A percentile compares a stretch with the other conserved stretches of the same genome.
These are phyloP conservation scores for Blastobotrys peoriensis DNA, from an alignment of 805 yeast species.

Conservation along the genomic window DNA sequence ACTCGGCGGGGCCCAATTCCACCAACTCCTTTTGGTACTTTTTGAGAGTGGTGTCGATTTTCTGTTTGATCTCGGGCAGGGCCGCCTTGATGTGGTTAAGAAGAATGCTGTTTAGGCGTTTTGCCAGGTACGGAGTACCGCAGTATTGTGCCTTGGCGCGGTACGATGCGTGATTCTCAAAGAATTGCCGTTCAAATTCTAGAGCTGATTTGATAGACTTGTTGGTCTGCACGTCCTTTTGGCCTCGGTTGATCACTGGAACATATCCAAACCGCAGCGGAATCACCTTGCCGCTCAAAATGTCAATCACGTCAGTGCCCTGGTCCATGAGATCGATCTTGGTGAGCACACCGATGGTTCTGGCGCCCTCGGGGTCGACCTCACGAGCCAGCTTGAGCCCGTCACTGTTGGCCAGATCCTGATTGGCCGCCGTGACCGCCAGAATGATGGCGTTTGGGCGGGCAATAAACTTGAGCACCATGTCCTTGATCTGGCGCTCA, in stretches of 20 bases:
- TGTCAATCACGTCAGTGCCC: constrained; percentile 95
- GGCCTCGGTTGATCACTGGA: constrained; percentile 96
- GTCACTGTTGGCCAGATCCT: constrained; percentile 95
- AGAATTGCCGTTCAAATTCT: constrained; percentile 71
- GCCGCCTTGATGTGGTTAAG: constrained; percentile 85
- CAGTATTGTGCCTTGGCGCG: constrained; percentile 88
- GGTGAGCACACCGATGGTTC: constrained; percentile 96
- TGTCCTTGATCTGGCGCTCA: constrained; percentile 86
- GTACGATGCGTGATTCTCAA: constrained; percentile 84
- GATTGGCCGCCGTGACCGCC: constrained; percentile 94
- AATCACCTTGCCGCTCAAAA: constrained; percentile 89
- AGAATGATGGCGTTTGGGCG: constrained; percentile 93
- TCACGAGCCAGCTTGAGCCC: constrained; percentile 95
- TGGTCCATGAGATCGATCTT: constrained; percentile 97
- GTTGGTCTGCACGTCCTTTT: constrained; percentile 83
- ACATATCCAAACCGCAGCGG: constrained; percentile 94
- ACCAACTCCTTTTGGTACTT: constrained; percentile 77
- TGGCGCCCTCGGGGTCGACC: constrained; percentile 90
- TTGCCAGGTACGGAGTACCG: constrained; percentile 95
- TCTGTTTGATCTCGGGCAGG: constrained; percentile 86
- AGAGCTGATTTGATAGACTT: constrained; percentile 88
- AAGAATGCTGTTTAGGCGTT: constrained; percentile 81
- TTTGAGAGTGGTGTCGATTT: constrained; percentile 79
- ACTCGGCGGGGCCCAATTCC: constrained; percentile 71
- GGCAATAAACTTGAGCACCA: constrained; percentile 87